Percentiles rank a stretch among this genome's conserved stretches.
phyloP scores from a whole-genome alignment of 2,329 filamentous ascomycete species.

The Botrytis squamosa region DNA sequence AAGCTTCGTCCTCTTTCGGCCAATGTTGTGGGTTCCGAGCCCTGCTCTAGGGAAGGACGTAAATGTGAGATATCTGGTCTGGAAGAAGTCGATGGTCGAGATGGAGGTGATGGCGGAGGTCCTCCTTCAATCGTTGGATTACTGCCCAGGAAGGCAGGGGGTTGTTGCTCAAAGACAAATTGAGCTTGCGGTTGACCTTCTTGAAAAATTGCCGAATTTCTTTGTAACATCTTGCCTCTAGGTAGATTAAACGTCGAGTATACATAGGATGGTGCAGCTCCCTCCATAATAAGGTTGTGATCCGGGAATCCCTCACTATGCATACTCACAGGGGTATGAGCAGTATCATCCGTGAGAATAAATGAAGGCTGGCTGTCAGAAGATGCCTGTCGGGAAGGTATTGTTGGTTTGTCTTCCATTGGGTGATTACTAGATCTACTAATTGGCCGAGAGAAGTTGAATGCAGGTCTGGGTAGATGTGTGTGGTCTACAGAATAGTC shows the following conservation, averaged over 20 bases:
- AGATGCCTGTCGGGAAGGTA: constrained; percentile 60
- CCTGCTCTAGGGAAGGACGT: constrained; percentile 49
- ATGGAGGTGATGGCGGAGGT: constrained; percentile 61
- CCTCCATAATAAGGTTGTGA: constrained; percentile 44
- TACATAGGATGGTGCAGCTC: constrained; percentile 70
- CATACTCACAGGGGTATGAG: constrained; percentile 70
- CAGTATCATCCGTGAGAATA: constrained; percentile 62
- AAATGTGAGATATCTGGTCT: constrained; percentile 30
- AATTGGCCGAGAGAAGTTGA: constrained; percentile 91
- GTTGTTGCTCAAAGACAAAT: constrained; percentile 62
- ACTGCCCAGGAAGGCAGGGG: constrained; percentile 43
- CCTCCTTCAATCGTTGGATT: constrained; percentile 45
- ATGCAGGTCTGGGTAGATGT: constrained; percentile 67
- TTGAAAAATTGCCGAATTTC: constrained; percentile 59
- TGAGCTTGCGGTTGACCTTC: constrained; percentile 53
- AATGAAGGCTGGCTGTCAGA: constrained; percentile 64
- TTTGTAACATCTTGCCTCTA: constrained; percentile 74
- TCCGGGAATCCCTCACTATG: constrained; percentile 67
- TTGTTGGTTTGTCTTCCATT: constrained; percentile 48
- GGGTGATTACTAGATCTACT: constrained; percentile 62
- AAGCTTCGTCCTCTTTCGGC: constrained; percentile 45
- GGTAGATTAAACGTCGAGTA: constrained; percentile 85
- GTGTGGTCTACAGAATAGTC: constrained; percentile 66
- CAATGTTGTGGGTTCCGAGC: constrained; percentile 49
- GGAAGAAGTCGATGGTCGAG: constrained; percentile 58